phyloP scores from a whole-genome alignment of 805 yeast genomes.

The Saturnispora sekii region DNA sequence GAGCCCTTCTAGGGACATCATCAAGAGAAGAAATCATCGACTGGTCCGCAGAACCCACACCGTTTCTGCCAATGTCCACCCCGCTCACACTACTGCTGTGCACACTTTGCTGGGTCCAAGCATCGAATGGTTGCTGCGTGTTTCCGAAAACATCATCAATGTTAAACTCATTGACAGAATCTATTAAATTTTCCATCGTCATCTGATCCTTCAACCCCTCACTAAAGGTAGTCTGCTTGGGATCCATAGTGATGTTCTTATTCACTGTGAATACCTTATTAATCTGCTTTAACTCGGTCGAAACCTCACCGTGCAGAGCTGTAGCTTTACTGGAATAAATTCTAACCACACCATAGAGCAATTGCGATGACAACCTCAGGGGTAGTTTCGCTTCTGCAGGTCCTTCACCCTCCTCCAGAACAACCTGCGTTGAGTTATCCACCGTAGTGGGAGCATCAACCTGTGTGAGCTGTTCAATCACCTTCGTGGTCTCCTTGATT shows the following conservation, averaged over 20 bases:
- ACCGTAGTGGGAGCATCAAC: not conserved
- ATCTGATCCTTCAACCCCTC: constrained; percentile 66
- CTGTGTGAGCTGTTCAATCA: constrained; percentile 37
- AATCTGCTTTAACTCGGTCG: constrained; percentile 61
- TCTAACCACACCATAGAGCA: constrained; percentile 76
- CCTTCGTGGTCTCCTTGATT: constrained; percentile 55
- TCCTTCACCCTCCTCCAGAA: not conserved
- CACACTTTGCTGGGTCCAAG: constrained; percentile 7
- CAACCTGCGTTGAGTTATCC: constrained; percentile 9
- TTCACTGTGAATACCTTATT: constrained; percentile 52
- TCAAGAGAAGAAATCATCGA: constrained; percentile 14
- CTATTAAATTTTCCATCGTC: constrained; percentile 64
- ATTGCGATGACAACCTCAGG: constrained; percentile 73
- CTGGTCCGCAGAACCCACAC: not conserved
- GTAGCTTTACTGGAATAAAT: constrained; percentile 82
- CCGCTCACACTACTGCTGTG: not conserved
- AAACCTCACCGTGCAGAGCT: constrained; percentile 73
- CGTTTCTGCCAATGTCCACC: constrained; percentile 17
- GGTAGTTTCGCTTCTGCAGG: constrained; percentile 50
- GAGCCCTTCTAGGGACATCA: constrained; percentile 19
- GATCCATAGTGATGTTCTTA: constrained; percentile 46
- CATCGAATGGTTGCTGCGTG: constrained; percentile 9
- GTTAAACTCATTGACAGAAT: constrained; percentile 46
- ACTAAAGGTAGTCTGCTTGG: constrained; percentile 47
- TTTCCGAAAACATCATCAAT: constrained; percentile 27